Conservation (phyloP, 1,139 yeast species). For the Pichia sp. region DNA sequence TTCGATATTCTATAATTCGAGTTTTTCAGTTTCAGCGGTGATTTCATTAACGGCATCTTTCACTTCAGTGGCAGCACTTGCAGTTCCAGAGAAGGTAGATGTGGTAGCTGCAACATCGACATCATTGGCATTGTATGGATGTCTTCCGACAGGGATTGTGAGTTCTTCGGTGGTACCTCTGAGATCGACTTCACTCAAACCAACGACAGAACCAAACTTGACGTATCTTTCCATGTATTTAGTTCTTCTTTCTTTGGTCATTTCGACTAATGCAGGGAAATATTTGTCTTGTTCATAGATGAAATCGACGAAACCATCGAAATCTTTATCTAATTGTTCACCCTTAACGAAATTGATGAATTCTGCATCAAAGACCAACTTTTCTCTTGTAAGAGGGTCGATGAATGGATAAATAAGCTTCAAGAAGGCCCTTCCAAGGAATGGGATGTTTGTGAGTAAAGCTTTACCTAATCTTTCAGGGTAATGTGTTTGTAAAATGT, state of each 20-base stretch:
- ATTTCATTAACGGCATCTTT: constrained; percentile 3
- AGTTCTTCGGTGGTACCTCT: constrained; percentile 54
- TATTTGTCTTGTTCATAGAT: constrained; percentile 52
- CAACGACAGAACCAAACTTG: constrained; percentile 48
- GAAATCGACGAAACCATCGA: constrained; percentile 82
- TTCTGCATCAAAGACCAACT: constrained; percentile 87
- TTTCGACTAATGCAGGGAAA: constrained; percentile 47
- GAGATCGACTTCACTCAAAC: constrained; percentile 69
- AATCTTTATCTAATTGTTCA: constrained; percentile 78
- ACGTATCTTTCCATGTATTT: constrained; percentile 47
- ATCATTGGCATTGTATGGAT: constrained; percentile 22
- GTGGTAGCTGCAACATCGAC: neutral
- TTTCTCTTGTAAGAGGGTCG: constrained; percentile 92
- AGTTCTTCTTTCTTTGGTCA: constrained; percentile 42
- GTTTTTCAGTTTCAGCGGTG: constrained; percentile 8
- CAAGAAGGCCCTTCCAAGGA: constrained; percentile 88
- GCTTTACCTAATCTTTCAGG: constrained; percentile 96
- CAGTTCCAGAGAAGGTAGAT: neutral
- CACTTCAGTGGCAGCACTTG: constrained; percentile 1
- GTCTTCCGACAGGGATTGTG: constrained; percentile 39
- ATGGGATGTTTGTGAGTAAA: constrained; percentile 85
- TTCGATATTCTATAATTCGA: constrained; percentile 4
- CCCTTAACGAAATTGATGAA: constrained; percentile 77
- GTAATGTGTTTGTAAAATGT: constrained; percentile 89
- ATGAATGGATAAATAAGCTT: constrained; percentile 91